These are phyloP conservation scores for Tetracladium maxilliforme DNA, from an alignment of 2,329 filamentous ascomycete genomes.

Conservation along the genomic window DNA sequence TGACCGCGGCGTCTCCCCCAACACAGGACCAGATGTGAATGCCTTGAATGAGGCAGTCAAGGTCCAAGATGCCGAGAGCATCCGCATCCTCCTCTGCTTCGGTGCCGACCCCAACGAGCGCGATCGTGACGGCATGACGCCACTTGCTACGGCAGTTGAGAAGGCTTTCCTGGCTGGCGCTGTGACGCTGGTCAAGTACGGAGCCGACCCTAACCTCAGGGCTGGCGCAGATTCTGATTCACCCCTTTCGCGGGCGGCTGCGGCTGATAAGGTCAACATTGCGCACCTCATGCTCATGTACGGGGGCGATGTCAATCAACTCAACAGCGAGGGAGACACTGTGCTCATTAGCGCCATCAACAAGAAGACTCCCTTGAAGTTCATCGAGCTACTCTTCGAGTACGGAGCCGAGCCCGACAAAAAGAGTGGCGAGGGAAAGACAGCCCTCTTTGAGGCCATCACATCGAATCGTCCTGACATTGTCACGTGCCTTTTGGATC, in stretches of 20 bases:
- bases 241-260: conserved; percentile 35
- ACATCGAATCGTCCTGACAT: conserved; percentile 38
- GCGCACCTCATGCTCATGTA: conserved; percentile 45
- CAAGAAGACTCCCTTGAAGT: conserved; percentile 34
- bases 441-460: conserved; percentile 48
- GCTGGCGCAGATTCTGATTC: conserved; percentile 35
- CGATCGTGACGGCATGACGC: conserved; percentile 32
- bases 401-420: conserved; percentile 42
- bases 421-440: conserved; percentile 47
- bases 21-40: conserved; percentile 27
- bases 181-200: conserved; percentile 47
- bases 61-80: conserved; percentile 32
- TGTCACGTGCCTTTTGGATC: conserved; percentile 34
- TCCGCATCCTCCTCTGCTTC: conserved; percentile 40
- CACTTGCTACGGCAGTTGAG: conserved; percentile 34
- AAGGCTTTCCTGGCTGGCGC: conserved; percentile 39
- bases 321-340: conserved; percentile 42
- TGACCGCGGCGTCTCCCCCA: conserved; percentile 38
- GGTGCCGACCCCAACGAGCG: conserved; percentile 38
- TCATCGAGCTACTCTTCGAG: conserved; percentile 43
- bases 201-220: conserved; percentile 39
- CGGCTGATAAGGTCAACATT: conserved; percentile 39
- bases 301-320: conserved; percentile 38
- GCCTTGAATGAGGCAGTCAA: conserved; percentile 37
- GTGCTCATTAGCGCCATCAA: conserved; percentile 44